phyloP scores from a whole-genome alignment of 345 rosid species.

The Corchorus olitorius region DNA sequence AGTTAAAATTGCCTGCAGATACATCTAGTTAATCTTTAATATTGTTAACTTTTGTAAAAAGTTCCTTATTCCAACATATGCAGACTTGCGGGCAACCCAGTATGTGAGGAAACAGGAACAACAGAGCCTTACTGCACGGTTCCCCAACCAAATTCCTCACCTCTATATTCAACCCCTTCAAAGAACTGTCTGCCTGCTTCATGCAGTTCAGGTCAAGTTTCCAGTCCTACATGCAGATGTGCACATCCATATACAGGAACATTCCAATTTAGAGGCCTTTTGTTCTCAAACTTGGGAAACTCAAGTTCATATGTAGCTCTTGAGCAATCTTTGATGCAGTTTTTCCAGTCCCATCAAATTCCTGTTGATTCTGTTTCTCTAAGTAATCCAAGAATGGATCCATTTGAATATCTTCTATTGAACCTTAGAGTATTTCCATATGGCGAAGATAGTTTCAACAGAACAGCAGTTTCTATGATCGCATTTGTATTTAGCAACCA shows the following conservation, averaged over 20 bases:
- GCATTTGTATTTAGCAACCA: slow-evolving; percentile 66
- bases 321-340: slow-evolving; percentile 24
- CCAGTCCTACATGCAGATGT: slow-evolving; percentile 71
- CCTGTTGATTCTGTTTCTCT: slow-evolving; percentile 67
- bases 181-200: slow-evolving; percentile 41
- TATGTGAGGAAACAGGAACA: slow-evolving; percentile 50
- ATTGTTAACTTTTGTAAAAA: not conserved
- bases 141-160: slow-evolving; percentile 22
- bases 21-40: not conserved
- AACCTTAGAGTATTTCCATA: slow-evolving; percentile 57
- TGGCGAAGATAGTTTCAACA: slow-evolving; percentile 47
- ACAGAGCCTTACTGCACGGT: slow-evolving; percentile 42
- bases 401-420: slow-evolving; percentile 43
- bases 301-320: slow-evolving; percentile 38
- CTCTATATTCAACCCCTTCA: slow-evolving; percentile 44
- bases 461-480: slow-evolving; percentile 39
- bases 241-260: slow-evolving; percentile 67
- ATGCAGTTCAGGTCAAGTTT: slow-evolving; percentile 39
- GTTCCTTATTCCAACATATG: slow-evolving; percentile 20
- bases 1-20: not conserved
- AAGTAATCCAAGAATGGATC: slow-evolving; percentile 57
- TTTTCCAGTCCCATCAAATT: slow-evolving; percentile 36
- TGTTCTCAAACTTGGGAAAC: slow-evolving; percentile 63
- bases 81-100: slow-evolving; percentile 72
- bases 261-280: slow-evolving; percentile 59